A percentile compares a stretch with the other conserved stretches of the same genome.
These are phyloP conservation scores for Ophiostoma angusticollis DNA, from an alignment of 2,329 filamentous ascomycete species.

Conservation along the genomic window DNA sequence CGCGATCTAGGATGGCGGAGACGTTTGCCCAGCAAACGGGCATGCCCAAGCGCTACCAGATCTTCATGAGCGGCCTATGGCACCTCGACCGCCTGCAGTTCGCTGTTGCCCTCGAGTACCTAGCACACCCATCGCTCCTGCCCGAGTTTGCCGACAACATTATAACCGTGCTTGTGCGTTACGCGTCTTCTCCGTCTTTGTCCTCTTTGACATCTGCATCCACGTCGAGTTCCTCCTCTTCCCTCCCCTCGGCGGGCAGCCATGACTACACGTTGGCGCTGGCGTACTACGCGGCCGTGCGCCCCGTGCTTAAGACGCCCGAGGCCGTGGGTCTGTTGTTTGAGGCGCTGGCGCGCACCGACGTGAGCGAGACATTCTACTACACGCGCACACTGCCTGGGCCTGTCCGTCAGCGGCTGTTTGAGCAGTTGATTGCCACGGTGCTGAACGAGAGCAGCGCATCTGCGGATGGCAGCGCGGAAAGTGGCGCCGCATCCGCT, in stretches of 20 bases:
- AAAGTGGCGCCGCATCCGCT: not conserved
- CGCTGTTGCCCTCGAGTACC: constrained; percentile 57
- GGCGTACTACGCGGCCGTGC: constrained; percentile 66
- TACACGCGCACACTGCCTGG: constrained; percentile 57
- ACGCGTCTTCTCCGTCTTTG: too few relatives aligned
- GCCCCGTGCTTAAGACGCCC: constrained; percentile 55
- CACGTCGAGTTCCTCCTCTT: too few relatives aligned
- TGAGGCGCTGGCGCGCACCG: constrained; percentile 52
- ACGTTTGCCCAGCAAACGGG: constrained; percentile 49
- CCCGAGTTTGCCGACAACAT: constrained; percentile 79
- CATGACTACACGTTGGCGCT: constrained; percentile 54
- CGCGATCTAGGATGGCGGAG: constrained; percentile 35
- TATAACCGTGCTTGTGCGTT: constrained; percentile 53
- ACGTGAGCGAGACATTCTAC: constrained; percentile 58
- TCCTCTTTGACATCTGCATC: too few relatives aligned
- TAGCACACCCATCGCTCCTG: constrained; percentile 67
- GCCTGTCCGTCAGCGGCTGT: constrained; percentile 47
- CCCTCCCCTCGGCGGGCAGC: too few relatives aligned
- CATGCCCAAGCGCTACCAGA: constrained; percentile 62
- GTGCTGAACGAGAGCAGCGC: constrained; percentile 33
- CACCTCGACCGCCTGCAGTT: constrained; percentile 62
- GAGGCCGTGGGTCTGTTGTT: constrained; percentile 57
- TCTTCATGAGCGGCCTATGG: constrained; percentile 75
- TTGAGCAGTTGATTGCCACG: constrained; percentile 50
- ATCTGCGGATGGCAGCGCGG: not conserved